A percentile compares a stretch with the other conserved stretches of the same genome.
Conservation (phyloP, 1,284 basidiomycete genomes). For the Athelia psychrophila region DNA sequence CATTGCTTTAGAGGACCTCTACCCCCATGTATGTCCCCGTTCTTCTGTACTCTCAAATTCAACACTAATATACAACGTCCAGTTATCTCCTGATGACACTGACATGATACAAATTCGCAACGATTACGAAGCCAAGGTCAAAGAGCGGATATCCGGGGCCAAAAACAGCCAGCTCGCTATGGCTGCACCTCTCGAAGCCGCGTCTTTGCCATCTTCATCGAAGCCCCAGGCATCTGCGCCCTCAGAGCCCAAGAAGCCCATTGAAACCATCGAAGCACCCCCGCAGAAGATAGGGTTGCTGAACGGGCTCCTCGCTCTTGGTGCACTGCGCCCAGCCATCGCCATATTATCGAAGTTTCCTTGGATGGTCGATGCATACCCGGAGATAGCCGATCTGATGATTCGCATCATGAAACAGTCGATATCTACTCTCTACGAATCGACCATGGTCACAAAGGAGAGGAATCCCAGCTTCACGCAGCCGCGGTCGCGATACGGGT, state of each 20-base stretch:
- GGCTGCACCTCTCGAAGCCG: constrained; percentile 84
- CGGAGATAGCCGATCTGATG: constrained; percentile 83
- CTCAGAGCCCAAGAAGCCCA: constrained; percentile 41
- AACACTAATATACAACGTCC: constrained; percentile 10
- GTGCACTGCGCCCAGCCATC: constrained; percentile 76
- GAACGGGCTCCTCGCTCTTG: constrained; percentile 82
- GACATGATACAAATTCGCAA: constrained; percentile 70
- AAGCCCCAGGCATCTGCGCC: constrained; percentile 32
- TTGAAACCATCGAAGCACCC: constrained; percentile 49
- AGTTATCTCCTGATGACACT: constrained; percentile 76
- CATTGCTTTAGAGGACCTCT: constrained; percentile 82
- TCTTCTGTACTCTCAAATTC: constrained; percentile 1
- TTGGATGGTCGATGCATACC: constrained; percentile 82
- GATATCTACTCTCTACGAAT: constrained; percentile 66
- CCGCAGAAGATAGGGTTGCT: constrained; percentile 87
- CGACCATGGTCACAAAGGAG: constrained; percentile 46
- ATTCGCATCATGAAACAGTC: constrained; percentile 72
- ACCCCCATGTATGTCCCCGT: constrained; percentile 67
- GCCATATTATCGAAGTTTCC: constrained; percentile 82
- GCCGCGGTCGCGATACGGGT: constrained; percentile 59
- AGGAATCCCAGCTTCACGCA: constrained; percentile 58
- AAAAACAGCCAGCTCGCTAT: constrained; percentile 83
- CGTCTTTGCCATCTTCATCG: constrained; percentile 24
- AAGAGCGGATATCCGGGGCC: constrained; percentile 62
- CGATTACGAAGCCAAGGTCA: constrained; percentile 67